These are phyloP conservation scores for Tubosaeta sp. DNA, from an alignment of 768 basidiomycete species.

Conservation along the genomic window DNA sequence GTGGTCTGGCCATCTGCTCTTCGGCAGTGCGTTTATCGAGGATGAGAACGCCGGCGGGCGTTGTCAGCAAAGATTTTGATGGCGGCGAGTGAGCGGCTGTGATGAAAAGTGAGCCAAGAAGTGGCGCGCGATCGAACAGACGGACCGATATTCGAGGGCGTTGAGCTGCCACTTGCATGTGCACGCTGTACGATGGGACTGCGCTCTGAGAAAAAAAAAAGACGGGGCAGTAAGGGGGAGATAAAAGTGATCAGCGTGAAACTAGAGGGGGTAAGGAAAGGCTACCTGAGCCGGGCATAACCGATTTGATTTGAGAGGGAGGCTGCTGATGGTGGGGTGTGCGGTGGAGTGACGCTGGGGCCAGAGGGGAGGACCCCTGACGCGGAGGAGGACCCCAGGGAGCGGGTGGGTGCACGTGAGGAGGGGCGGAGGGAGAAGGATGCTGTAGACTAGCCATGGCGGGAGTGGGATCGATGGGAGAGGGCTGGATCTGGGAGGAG, in stretches of 20 bases:
- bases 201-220: slow-evolving; percentile 21
- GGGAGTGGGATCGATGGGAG: slow-evolving; percentile 26
- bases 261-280: neutral
- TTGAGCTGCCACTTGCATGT: slow-evolving; percentile 22
- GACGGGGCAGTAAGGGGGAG: neutral
- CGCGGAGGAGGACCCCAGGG: slow-evolving; percentile 31
- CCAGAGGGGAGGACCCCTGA: slow-evolving; percentile 32
- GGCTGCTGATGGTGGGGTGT: slow-evolving; percentile 26
- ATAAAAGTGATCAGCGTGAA: slow-evolving; percentile 6
- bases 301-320: slow-evolving; percentile 29
- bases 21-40: slow-evolving; percentile 31
- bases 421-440: slow-evolving; percentile 26
- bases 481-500: slow-evolving; percentile 28
- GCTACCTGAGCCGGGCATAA: slow-evolving; percentile 31
- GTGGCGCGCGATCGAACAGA: neutral
- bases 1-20: slow-evolving; percentile 25
- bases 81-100: slow-evolving; percentile 28
- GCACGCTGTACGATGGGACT: slow-evolving; percentile 27
- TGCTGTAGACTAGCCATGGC: slow-evolving; percentile 33
- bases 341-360: slow-evolving; percentile 24
- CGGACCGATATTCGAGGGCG: slow-evolving; percentile 26
- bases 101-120: neutral
- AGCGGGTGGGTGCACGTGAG: slow-evolving; percentile 30
- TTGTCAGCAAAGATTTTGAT: slow-evolving; percentile 24
- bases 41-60: slow-evolving; percentile 23